Evolutionary conservation across 1,284 basidiomycete genomes (phyloP).

Genomic region (Cryptococcus amylolentus): DNA sequence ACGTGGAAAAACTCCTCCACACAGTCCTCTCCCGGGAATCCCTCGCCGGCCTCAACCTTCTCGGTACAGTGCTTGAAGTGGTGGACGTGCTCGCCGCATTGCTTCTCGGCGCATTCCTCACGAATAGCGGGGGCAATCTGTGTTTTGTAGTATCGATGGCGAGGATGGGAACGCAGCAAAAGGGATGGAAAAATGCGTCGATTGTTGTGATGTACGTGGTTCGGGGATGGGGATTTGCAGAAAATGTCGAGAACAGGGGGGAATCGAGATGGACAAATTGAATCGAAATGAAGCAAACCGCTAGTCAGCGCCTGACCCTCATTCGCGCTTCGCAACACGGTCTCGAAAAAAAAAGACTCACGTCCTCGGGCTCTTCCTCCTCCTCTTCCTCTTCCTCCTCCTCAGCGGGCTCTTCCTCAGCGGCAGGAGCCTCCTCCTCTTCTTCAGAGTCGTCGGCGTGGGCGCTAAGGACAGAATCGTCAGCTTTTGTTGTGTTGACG

Average conservation of each 20-base stretch:
- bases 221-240: background rate
- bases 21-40: slow-evolving; percentile 80
- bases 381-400: slow-evolving; percentile 53
- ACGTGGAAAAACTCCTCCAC: slow-evolving; percentile 68
- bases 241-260: background rate
- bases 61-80: slow-evolving; percentile 90
- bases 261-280: background rate
- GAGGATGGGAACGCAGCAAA: background rate
- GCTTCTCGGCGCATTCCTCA: slow-evolving; percentile 68
- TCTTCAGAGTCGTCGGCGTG: slow-evolving; percentile 48
- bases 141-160: background rate
- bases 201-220: background rate
- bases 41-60: slow-evolving; percentile 68
- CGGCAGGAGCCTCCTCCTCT: slow-evolving; percentile 37
- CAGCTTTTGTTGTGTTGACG: background rate
- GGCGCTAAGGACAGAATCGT: slow-evolving; percentile 26
- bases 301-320: too few species aligned
- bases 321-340: background rate
- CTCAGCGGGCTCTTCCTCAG: slow-evolving; percentile 49
- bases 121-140: slow-evolving; percentile 65
- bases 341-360: slow-evolving; percentile 50
- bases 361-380: slow-evolving; percentile 75
- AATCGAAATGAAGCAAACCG: background rate
- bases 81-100: slow-evolving; percentile 68
- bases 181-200: background rate